These are phyloP conservation scores for Coniochaeta prunicola DNA, from an alignment of 2,329 filamentous ascomycete species.

Conservation along the genomic window DNA sequence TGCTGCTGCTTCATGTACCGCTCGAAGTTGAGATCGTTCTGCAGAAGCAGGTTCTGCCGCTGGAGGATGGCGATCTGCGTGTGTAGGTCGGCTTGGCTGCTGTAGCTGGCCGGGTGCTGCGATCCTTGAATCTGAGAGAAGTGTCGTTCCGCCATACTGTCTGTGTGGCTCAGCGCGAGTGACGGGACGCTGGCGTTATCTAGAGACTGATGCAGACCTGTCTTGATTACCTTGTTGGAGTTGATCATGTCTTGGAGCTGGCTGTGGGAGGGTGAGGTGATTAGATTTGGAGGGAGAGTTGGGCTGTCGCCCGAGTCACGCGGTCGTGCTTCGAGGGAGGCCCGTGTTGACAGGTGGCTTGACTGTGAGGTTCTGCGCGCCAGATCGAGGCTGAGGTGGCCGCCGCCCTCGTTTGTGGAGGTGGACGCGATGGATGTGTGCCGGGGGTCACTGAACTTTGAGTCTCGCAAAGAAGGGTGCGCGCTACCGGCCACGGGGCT, in stretches of 20 bases:
- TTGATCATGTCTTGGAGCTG: constrained; percentile 55
- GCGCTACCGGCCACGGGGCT: constrained; percentile 2
- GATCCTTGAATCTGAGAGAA: constrained; percentile 20
- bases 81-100: constrained; percentile 22
- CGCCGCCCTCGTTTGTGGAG: not conserved
- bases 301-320: constrained; percentile 51
- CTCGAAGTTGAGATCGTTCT: constrained; percentile 78
- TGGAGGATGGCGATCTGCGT: constrained; percentile 51
- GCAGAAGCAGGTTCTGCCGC: constrained; percentile 65
- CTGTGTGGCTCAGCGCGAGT: constrained; percentile 42
- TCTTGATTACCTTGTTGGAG: constrained; percentile 51
- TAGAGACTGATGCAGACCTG: constrained; percentile 45
- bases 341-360: constrained; percentile 39
- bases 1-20: constrained; percentile 79
- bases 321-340: constrained; percentile 34
- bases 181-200: constrained; percentile 53
- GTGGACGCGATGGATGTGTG: not conserved
- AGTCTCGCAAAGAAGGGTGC: not conserved
- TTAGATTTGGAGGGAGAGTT: constrained; percentile 44
- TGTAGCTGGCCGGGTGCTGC: constrained; percentile 16
- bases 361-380: constrained; percentile 40
- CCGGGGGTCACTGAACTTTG: not conserved
- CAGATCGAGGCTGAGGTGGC: constrained; percentile 7
- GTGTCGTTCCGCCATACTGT: constrained; percentile 33
- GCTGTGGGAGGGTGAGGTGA: constrained; percentile 41